Base-by-base conservation (phyloP, 2,329 filamentous ascomycete genomes). In the Pleurostoma richardsiae region DNA sequence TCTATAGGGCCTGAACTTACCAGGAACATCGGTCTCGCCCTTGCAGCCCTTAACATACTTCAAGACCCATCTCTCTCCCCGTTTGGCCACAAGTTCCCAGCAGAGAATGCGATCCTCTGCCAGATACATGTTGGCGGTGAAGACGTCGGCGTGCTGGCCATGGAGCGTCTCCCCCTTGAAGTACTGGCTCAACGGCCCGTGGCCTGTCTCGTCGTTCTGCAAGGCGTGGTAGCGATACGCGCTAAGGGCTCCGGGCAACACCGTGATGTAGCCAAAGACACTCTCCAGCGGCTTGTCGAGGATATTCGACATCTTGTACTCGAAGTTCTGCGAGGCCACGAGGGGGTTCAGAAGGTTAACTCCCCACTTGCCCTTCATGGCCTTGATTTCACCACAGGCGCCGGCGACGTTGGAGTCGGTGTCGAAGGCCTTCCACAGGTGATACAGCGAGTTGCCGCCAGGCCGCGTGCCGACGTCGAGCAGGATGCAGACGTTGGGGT, bases 241-340 rank as follows among this genome's bases (percentile, higher is more conserved):
- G 62, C 89, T 95, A 44, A 99, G 79, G 1, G 94, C 94, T 67
- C 94, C 95, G 0, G 94, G 95, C 54, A 99, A 72, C 56, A 99
- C 94, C 5, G 92, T 97, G 56, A 99, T 99, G 63, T 97, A 99
- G 2, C 94, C 94, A 64, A 99, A 99, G 1, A 96, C 92, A 0
- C 90, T 96, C 65, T 99, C 94, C 3, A 99, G 74, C 0, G 94
- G 94, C 67, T 99, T 99, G 65, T 99, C 94, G 29, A 99, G 76
- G 59, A 99, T 99, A 59, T 99, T 99, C 39, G 90, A 96, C 90
- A 99, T 96, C 69, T 99, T 99, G 75, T 99, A 99, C 72, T 99
- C 94, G 56, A 99, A 99, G 64, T 99, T 99, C 60, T 99, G 94
- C 41, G 90, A 95, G 0, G 94, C 94, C 11, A 99, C 92, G 5